These are phyloP conservation scores for Boletus tylopilopsis DNA, from an alignment of 768 basidiomycete species.

Conservation along the genomic window DNA sequence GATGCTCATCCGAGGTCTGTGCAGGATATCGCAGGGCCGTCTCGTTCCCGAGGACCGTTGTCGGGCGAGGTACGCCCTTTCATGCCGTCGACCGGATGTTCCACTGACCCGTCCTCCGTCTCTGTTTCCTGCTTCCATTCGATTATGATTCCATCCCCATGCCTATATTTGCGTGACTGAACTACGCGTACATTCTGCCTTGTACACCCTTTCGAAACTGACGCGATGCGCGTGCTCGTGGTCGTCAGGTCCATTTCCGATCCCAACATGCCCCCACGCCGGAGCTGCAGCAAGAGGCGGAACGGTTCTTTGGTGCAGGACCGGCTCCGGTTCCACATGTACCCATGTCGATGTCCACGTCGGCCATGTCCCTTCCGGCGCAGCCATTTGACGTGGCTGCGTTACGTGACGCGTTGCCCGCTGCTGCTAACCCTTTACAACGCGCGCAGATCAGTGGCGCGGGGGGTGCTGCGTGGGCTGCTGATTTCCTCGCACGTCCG, in stretches of 20 bases:
- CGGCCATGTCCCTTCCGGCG: slow-evolving; percentile 25
- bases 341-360: slow-evolving; percentile 23
- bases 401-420: slow-evolving; percentile 23
- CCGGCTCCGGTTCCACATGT: slow-evolving; percentile 28
- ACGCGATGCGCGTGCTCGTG: background rate
- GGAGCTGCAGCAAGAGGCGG: slow-evolving; percentile 59
- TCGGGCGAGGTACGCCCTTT: slow-evolving; percentile 53
- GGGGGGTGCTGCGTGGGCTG: slow-evolving; percentile 48
- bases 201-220: too few species aligned
- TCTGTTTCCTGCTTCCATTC: slow-evolving; percentile 7
- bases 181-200: background rate
- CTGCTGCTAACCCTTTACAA: slow-evolving; percentile 7
- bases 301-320: slow-evolving; percentile 57
- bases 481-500: slow-evolving; percentile 49
- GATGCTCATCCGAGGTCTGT: slow-evolving; percentile 1
- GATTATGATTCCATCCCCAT: background rate
- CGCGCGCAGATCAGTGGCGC: slow-evolving; percentile 16
- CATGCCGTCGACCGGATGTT: slow-evolving; percentile 5
- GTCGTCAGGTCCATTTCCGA: slow-evolving; percentile 50
- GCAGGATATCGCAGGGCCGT: slow-evolving; percentile 69
- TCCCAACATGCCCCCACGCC: slow-evolving; percentile 42
- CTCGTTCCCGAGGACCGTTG: slow-evolving; percentile 36
- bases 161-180: background rate
- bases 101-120: slow-evolving; percentile 7
- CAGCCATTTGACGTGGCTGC: slow-evolving; percentile 56